Conservation (phyloP, 179 eudicot genomes). For the Actinidia polygama region DNA sequence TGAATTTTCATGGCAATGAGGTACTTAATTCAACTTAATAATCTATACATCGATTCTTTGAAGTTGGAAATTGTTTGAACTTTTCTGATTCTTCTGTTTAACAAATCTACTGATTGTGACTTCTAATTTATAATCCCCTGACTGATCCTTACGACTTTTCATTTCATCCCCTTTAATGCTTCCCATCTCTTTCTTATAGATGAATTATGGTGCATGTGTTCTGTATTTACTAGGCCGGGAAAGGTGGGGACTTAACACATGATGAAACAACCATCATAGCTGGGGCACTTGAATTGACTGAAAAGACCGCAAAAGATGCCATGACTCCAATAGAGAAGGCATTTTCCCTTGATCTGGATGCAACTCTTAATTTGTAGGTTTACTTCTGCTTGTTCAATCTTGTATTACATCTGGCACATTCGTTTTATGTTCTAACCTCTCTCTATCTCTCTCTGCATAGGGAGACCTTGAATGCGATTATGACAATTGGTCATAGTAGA, state of each 20-base stretch:
- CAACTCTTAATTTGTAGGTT: constrained; percentile 94
- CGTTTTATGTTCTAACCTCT: constrained; percentile 35
- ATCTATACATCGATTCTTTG: background rate
- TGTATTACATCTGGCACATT: constrained; percentile 12
- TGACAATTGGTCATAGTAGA: constrained; percentile 91
- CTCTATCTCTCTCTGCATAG: constrained; percentile 40
- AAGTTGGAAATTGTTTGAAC: too few species aligned
- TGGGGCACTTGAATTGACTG: constrained; percentile 93
- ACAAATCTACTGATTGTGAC: too few species aligned
- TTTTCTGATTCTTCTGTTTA: constrained; percentile 16
- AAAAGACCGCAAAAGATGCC: constrained; percentile 96
- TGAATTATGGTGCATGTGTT: background rate
- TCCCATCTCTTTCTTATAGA: background rate
- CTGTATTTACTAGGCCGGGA: constrained; percentile 70
- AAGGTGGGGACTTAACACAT: constrained; percentile 96
- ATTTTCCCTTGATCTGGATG: constrained; percentile 98
- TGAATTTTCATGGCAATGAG: constrained; percentile 96
- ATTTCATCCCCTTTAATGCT: background rate
- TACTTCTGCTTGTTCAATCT: constrained; percentile 38
- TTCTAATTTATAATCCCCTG: too few species aligned
- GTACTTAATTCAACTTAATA: constrained; percentile 33
- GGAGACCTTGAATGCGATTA: constrained; percentile 84
- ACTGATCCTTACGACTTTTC: background rate
- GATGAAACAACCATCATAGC: constrained; percentile 96
- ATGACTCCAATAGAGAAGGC: constrained; percentile 97